Evolutionary conservation across 2,329 filamentous ascomycete species (phyloP).

Genomic region (Scedosporium aurantiacum): DNA sequence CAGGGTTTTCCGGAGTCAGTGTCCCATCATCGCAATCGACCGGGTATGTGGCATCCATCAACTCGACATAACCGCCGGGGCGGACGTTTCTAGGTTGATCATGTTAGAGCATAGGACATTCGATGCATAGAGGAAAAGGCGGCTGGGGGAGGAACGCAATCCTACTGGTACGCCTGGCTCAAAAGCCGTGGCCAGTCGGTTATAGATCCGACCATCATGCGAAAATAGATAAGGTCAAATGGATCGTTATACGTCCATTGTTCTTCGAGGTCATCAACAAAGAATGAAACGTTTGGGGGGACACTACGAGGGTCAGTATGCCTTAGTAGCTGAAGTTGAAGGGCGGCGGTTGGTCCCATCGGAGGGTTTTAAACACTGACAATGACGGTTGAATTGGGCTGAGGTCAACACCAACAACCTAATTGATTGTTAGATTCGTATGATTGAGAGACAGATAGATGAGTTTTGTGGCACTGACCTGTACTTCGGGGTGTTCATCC

Average conservation of each 20-base stretch:
- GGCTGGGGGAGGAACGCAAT: neutral
- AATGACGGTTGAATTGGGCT: constrained; percentile 28
- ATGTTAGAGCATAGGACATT: too few species aligned
- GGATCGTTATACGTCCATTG: constrained; percentile 25
- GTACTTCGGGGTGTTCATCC: too few species aligned
- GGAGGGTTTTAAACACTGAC: constrained; percentile 11
- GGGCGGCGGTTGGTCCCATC: neutral
- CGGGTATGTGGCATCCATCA: constrained; percentile 18
- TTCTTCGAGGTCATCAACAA: constrained; percentile 30
- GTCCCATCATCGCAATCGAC: constrained; percentile 21
- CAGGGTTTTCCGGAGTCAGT: constrained; percentile 14
- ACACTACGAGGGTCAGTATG: constrained; percentile 18
- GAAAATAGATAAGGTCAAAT: constrained; percentile 31
- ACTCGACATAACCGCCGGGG: constrained; percentile 23
- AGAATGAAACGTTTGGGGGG: constrained; percentile 37
- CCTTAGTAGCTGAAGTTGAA: too few species aligned
- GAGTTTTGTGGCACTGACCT: too few species aligned
- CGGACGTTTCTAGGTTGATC: constrained; percentile 13
- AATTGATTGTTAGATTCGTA: too few species aligned
- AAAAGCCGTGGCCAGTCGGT: constrained; percentile 23
- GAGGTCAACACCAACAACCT: constrained; percentile 28
- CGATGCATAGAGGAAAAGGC: neutral
- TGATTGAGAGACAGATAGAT: too few species aligned
- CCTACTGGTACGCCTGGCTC: constrained; percentile 21
- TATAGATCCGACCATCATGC: constrained; percentile 18